These are phyloP conservation scores for Tribonema minus DNA, from an alignment of 108 stramenopile genomes.

Conservation along the genomic window DNA sequence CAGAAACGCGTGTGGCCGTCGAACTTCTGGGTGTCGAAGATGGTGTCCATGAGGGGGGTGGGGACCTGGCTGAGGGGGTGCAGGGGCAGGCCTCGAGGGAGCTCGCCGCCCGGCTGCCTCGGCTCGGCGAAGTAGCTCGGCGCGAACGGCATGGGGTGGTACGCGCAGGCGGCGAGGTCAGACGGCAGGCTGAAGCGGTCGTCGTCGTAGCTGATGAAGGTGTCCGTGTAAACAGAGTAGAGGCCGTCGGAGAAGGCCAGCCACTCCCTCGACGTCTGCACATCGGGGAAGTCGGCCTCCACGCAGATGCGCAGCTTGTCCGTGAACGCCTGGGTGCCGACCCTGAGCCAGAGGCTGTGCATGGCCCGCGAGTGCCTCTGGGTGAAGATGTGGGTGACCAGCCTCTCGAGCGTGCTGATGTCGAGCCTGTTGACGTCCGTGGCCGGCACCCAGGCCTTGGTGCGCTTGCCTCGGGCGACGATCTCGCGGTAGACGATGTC, in stretches of 20 bases:
- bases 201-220: conserved; percentile 2
- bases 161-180: neutral
- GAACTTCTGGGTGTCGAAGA: conserved; percentile 4
- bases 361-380: neutral
- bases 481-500: conserved; percentile 1
- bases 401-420: too few relatives aligned
- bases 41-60: neutral
- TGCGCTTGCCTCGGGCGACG: neutral
- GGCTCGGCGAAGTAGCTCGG: too few relatives aligned
- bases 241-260: conserved; percentile 5
- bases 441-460: conserved; percentile 1
- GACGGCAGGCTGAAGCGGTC: neutral
- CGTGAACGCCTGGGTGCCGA: neutral
- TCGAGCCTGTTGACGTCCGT: too few relatives aligned
- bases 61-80: too few relatives aligned
- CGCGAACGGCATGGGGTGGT: neutral
- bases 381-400: neutral
- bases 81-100: neutral
- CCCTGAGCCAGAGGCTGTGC: neutral
- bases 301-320: conserved; percentile 1
- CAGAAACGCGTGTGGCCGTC: neutral
- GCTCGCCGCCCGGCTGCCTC: too few relatives aligned
- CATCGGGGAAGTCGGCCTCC: conserved; percentile 5
- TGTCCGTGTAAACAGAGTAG: neutral
- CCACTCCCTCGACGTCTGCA: neutral